These are phyloP conservation scores for Exophiala phaeomuriformis DNA, from an alignment of 2,329 filamentous ascomycete species.

Conservation along the genomic window DNA sequence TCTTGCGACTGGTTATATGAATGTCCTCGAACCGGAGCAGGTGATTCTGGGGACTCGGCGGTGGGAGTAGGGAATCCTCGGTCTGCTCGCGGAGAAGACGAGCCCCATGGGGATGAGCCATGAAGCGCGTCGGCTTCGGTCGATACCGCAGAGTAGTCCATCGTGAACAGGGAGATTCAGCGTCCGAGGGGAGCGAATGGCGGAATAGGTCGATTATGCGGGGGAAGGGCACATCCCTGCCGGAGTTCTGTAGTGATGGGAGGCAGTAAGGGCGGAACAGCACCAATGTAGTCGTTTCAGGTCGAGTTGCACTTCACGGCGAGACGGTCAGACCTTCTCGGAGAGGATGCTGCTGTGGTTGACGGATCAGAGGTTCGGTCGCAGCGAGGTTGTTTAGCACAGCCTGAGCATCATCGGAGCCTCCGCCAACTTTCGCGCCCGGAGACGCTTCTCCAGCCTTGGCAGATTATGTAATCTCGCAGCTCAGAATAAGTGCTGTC, in stretches of 20 bases:
- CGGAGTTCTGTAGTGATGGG: background rate
- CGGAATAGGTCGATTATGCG: conserved; percentile 6
- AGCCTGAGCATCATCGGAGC: background rate
- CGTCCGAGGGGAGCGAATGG: background rate
- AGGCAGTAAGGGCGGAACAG: background rate
- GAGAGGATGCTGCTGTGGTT: background rate
- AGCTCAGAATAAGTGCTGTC: background rate
- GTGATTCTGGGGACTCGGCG: conserved; percentile 37
- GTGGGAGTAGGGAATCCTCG: conserved; percentile 33
- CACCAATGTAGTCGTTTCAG: background rate
- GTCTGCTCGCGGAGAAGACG: conserved; percentile 49
- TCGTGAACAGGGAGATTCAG: conserved; percentile 30
- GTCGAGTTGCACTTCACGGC: too few species aligned
- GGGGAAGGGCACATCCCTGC: conserved; percentile 2
- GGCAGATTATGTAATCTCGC: background rate
- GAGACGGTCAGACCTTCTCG: background rate
- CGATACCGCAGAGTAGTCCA: conserved; percentile 60
- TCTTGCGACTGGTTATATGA: conserved; percentile 23
- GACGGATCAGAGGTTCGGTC: background rate
- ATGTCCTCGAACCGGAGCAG: conserved; percentile 33
- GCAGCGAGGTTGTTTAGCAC: too few species aligned
- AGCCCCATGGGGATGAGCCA: conserved; percentile 58
- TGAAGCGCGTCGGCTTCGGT: conserved; percentile 53
- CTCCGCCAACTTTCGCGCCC: background rate
- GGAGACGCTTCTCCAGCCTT: conserved; percentile 1